A percentile compares a stretch with the other conserved stretches of the same genome.
phyloP scores from a whole-genome alignment of 768 basidiomycete species.

The Coprinellus micaceus region DNA sequence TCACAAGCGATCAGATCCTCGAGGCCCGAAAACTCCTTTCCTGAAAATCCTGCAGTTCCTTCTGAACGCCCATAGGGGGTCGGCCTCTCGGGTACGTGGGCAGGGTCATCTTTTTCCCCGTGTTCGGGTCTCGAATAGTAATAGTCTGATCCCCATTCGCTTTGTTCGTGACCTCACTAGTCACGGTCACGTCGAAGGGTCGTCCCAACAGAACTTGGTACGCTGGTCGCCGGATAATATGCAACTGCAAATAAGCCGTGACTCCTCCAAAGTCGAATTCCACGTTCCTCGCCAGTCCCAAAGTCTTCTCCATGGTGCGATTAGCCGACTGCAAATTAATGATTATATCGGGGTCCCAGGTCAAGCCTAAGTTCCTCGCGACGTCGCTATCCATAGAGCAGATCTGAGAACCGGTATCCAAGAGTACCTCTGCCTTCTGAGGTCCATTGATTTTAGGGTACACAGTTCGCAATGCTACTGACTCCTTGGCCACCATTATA shows the following conservation, averaged over 20 bases:
- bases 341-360: slow-evolving; percentile 14
- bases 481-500: slow-evolving; percentile 7
- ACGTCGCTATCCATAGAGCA: slow-evolving; percentile 18
- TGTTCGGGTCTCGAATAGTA: slow-evolving; percentile 24
- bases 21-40: slow-evolving; percentile 13
- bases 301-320: slow-evolving; percentile 15
- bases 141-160: slow-evolving; percentile 18
- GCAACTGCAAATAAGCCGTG: slow-evolving; percentile 24
- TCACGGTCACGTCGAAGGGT: slow-evolving; percentile 26
- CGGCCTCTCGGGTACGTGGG: slow-evolving; percentile 7
- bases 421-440: slow-evolving; percentile 15
- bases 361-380: slow-evolving; percentile 17
- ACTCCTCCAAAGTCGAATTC: slow-evolving; percentile 20
- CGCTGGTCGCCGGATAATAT: slow-evolving; percentile 21
- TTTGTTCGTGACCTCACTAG: slow-evolving; percentile 15
- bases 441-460: slow-evolving; percentile 14
- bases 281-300: slow-evolving; percentile 26
- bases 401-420: slow-evolving; percentile 27
- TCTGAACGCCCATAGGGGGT: not conserved
- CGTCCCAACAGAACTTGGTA: slow-evolving; percentile 27
- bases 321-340: slow-evolving; percentile 28
- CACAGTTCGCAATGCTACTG: slow-evolving; percentile 5
- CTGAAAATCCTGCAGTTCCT: not conserved
- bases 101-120: slow-evolving; percentile 7
- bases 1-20: slow-evolving; percentile 11